Conservation (phyloP, 495 filamentous ascomycete genomes). For the Talaromyces ruber region DNA sequence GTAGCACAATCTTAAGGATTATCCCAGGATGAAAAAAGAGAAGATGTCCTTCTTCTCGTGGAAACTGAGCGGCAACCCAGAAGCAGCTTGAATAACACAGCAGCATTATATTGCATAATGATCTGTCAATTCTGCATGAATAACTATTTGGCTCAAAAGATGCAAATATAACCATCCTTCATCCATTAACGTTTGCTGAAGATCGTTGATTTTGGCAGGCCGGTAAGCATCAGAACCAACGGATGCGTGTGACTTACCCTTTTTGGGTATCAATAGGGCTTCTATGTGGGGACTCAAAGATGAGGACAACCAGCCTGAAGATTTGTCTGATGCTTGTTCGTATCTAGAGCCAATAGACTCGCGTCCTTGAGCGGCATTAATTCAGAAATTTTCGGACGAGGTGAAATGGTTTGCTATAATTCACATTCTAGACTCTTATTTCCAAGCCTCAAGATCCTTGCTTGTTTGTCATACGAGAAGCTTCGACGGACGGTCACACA, state of each 20-base stretch:
- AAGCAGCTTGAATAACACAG: neutral
- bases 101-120: neutral
- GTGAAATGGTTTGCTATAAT: neutral
- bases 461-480: neutral
- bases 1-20: neutral
- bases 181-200: neutral
- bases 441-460: neutral
- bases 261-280: slow-evolving; percentile 1
- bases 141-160: neutral
- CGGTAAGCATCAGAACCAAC: neutral
- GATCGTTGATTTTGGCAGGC: neutral
- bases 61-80: neutral
- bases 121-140: slow-evolving; percentile 1
- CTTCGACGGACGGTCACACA: neutral
- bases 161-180: neutral
- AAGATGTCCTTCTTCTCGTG: neutral
- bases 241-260: neutral
- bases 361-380: too few species aligned
- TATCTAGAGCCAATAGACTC: neutral
- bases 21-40: neutral
- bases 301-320: neutral
- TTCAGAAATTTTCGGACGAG: too few species aligned
- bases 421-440: neutral
- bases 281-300: neutral
- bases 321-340: neutral